These are phyloP conservation scores for Globisporangium takayamanum DNA, from an alignment of 352 stramenopile species.

Conservation along the genomic window DNA sequence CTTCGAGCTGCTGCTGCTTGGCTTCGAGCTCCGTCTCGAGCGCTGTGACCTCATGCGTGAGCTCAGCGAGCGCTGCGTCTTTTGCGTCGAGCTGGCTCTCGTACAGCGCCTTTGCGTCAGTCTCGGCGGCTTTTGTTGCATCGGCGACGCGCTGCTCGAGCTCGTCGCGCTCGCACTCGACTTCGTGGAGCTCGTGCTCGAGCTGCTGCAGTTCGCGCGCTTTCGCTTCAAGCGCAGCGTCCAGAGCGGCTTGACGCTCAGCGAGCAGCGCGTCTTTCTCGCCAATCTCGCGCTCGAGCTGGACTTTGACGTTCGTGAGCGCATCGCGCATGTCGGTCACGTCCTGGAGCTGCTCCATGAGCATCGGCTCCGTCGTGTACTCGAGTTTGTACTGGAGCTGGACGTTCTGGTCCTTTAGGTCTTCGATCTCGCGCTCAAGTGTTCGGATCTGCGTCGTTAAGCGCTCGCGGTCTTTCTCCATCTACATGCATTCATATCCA, in stretches of 20 bases:
- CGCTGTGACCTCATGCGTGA: slow-evolving; percentile 14
- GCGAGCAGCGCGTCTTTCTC: slow-evolving; percentile 52
- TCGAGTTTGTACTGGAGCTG: slow-evolving; percentile 84
- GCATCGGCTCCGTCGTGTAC: slow-evolving; percentile 76
- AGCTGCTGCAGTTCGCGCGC: slow-evolving; percentile 33
- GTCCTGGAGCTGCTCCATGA: slow-evolving; percentile 75
- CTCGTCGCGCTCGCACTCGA: slow-evolving; percentile 28
- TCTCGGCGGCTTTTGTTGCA: slow-evolving; percentile 20
- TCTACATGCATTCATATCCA: slow-evolving; percentile 22
- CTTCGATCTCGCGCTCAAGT: slow-evolving; percentile 57
- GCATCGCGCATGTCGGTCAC: slow-evolving; percentile 77
- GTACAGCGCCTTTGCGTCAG: slow-evolving; percentile 23
- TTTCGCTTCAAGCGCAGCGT: slow-evolving; percentile 26
- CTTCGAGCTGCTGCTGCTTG: slow-evolving; percentile 26
- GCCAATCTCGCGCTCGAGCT: slow-evolving; percentile 62
- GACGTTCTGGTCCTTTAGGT: slow-evolving; percentile 74
- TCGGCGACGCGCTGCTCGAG: slow-evolving; percentile 29
- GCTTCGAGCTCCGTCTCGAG: slow-evolving; percentile 27
- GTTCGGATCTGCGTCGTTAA: slow-evolving; percentile 30
- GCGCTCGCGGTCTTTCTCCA: slow-evolving; percentile 69
- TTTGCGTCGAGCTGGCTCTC: slow-evolving; percentile 33
- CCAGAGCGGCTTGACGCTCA: slow-evolving; percentile 25
- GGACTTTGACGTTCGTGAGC: slow-evolving; percentile 55
- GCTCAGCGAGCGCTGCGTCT: slow-evolving; percentile 12
- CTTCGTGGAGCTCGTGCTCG: slow-evolving; percentile 28